Base-by-base conservation (phyloP, 2,329 filamentous ascomycete genomes). In the Metarhizium rileyi region DNA sequence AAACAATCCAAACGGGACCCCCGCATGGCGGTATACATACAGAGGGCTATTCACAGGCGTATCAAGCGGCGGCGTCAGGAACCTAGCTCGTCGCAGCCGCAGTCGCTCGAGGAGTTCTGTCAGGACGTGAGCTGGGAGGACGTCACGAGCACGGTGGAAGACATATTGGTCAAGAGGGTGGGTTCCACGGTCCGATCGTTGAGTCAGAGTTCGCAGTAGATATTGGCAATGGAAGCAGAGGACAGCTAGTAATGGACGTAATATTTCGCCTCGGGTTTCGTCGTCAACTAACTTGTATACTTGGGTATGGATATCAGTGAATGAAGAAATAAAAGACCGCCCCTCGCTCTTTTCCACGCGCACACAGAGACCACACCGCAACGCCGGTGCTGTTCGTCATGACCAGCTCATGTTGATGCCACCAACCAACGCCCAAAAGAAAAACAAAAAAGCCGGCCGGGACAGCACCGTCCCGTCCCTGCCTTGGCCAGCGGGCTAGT, bases 1-100 rank as follows among this genome's bases (percentile, higher is more conserved):
- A 64, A 68, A 48, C 67, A 70, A 49, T 62, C 61, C 1, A 63
- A 64, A 47, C 59, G 67, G 22, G 67, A 69, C 41, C 55, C 62
- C 7, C 45, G 46, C 35, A 57, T 70, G 54, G 66, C 65, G 12
- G 57, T 64, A 12, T 53, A 63, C 45, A 57, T 70, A 12, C 67
- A 69, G 48, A 60, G 54, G 14, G 54, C 58, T 5, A 55, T 70
- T 4, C 61, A 60, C 38, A 57, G 51, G 36, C 61, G 58, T 5
- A 38, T 62, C 40, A 55, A 52, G 22, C 45, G 52, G 8, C 49
- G 55, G 4, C 49, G 50, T 1, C 26, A 50, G 3, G 38, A 47
- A 12, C 36, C 40, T 10, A n/a, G 35, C 18, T 36, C 46, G 44
- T 23, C 50, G 3, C 53, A 53, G 4, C 60, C 61, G 3, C 52